phyloP scores from a whole-genome alignment of 106 monocot genomes.

The Phalaenopsis aphrodite region DNA sequence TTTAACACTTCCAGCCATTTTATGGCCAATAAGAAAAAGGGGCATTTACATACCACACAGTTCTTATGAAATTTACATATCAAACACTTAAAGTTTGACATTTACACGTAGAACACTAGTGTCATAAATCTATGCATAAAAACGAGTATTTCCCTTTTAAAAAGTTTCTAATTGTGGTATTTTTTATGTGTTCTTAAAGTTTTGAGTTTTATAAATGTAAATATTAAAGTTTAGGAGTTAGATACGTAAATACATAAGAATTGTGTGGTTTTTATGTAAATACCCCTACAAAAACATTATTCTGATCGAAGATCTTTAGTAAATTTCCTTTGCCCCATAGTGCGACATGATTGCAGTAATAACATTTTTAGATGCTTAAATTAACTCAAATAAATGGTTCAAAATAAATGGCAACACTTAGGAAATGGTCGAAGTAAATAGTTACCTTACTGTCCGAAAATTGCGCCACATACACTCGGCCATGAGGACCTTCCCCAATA shows the following conservation, averaged over 20 bases:
- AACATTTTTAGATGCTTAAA: not conserved
- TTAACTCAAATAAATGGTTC: not conserved
- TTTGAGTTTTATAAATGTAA: too few relatives aligned
- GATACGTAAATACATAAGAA: too few relatives aligned
- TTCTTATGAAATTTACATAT: too few relatives aligned
- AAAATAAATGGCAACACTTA: not conserved
- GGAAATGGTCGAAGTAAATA: not conserved
- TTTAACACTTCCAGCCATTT: not conserved
- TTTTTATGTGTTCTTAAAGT: too few relatives aligned
- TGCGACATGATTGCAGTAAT: not conserved
- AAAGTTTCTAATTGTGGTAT: too few relatives aligned
- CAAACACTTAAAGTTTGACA: too few relatives aligned
- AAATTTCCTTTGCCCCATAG: not conserved
- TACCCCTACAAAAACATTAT: not conserved
- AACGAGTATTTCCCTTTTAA: too few relatives aligned
- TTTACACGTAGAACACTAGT: too few relatives aligned
- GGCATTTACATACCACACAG: too few relatives aligned
- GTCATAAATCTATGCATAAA: too few relatives aligned
- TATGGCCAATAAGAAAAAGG: not conserved
- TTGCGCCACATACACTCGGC: constrained; percentile 57
- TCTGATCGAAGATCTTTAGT: not conserved
- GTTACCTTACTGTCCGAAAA: constrained; percentile 57
- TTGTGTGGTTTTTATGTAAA: too few relatives aligned
- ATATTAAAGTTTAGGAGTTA: too few relatives aligned
- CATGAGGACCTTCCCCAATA: constrained; percentile 51